phyloP scores from a whole-genome alignment of 148 eudicot species.

The Agrostemma githago region DNA sequence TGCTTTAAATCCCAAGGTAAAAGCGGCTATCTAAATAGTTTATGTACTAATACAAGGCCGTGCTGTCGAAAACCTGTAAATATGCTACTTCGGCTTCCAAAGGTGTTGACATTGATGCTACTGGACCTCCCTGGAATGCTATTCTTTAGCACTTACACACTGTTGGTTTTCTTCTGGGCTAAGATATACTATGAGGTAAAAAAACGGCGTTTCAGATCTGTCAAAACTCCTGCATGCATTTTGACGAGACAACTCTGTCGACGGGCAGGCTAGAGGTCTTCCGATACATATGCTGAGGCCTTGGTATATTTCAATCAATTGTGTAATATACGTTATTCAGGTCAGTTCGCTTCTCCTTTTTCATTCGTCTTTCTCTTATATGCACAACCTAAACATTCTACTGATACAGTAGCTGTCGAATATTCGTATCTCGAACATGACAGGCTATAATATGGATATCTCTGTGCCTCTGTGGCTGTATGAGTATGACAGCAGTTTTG shows the following conservation, averaged over 20 bases:
- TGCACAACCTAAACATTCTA: neutral
- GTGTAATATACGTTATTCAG: constrained; percentile 66
- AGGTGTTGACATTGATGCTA: constrained; percentile 50
- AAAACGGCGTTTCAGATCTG: neutral
- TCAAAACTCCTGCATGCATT: neutral
- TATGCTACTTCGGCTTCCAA: neutral
- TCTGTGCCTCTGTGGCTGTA: constrained; percentile 68
- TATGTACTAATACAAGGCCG: neutral
- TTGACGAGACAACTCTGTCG: neutral
- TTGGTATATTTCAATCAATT: constrained; percentile 54
- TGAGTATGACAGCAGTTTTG: constrained; percentile 50
- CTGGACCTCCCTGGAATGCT: constrained; percentile 85
- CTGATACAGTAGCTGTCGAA: neutral
- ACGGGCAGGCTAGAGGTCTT: constrained; percentile 73
- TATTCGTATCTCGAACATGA: constrained; percentile 3
- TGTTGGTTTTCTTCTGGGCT: constrained; percentile 95
- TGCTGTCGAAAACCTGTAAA: no score
- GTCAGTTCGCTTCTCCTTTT: constrained; percentile 27
- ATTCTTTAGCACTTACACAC: constrained; percentile 82
- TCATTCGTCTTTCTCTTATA: neutral
- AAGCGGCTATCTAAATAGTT: neutral
- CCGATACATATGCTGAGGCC: constrained; percentile 70
- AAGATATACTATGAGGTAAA: constrained; percentile 87
- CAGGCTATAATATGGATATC: constrained; percentile 78
- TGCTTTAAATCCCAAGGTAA: constrained; percentile 70